A percentile compares a stretch with the other conserved stretches of the same genome.
phyloP scores from a whole-genome alignment of 108 stramenopile species.

The Cylindrotheca fusiformis region DNA sequence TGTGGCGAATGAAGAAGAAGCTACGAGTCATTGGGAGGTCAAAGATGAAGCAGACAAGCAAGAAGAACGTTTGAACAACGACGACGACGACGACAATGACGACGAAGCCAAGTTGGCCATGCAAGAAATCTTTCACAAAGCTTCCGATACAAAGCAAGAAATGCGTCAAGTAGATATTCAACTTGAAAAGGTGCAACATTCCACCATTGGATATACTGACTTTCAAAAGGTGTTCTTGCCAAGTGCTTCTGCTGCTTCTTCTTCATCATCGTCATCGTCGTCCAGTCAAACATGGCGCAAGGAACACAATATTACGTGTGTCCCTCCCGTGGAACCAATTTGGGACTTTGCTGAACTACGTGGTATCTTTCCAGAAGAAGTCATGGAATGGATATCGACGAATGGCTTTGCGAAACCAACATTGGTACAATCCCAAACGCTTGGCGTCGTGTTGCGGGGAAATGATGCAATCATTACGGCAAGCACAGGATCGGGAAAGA shows the following conservation, averaged over 20 bases:
- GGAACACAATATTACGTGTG: conserved; percentile 48
- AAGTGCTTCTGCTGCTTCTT: conserved; percentile 5
- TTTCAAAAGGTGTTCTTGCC: conserved; percentile 26
- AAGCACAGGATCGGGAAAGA: conserved; percentile 91
- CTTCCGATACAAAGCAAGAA: neutral
- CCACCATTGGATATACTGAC: conserved; percentile 19
- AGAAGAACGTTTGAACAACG: too few species aligned
- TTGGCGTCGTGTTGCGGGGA: conserved; percentile 63
- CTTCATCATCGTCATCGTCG: conserved; percentile 3
- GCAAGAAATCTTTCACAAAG: conserved; percentile 25
- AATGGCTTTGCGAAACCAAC: conserved; percentile 82
- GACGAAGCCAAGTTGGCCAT: conserved; percentile 4
- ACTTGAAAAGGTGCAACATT: conserved; percentile 27
- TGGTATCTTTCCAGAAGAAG: conserved; percentile 32
- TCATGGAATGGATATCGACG: conserved; percentile 19
- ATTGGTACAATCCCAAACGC: conserved; percentile 88
- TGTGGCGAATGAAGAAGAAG: conserved; percentile 81
- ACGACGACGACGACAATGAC: neutral
- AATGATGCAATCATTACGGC: conserved; percentile 73
- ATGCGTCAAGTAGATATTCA: conserved; percentile 32
- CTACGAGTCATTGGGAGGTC: conserved; percentile 67
- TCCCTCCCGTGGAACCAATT: conserved; percentile 58
- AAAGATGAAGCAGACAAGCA: neutral
- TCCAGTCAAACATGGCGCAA: conserved; percentile 49
- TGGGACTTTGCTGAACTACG: conserved; percentile 38